These are phyloP conservation scores for Calophaca sinica DNA, from an alignment of 306 rosid species.

Conservation along the genomic window DNA sequence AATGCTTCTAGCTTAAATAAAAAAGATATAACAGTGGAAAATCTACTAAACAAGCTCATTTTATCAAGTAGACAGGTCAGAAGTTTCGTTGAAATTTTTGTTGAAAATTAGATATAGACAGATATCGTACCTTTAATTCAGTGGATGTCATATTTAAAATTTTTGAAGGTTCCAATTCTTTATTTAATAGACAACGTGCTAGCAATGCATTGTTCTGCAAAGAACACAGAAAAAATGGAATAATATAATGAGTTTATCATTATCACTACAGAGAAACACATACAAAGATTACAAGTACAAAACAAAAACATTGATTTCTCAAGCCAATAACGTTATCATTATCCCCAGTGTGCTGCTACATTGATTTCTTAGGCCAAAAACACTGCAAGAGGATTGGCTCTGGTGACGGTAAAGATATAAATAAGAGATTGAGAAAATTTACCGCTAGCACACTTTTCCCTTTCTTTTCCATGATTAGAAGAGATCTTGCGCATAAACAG, in stretches of 20 bases:
- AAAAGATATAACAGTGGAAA: conserved; percentile 32
- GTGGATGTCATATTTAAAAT: conserved; percentile 86
- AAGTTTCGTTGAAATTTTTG: conserved; percentile 1
- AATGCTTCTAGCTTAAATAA: conserved; percentile 20
- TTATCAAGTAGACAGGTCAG: conserved; percentile 6
- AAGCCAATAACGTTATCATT: neutral
- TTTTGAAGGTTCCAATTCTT: conserved; percentile 86
- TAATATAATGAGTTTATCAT: conserved; percentile 17
- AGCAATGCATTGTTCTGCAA: conserved; percentile 68
- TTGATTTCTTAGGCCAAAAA: neutral
- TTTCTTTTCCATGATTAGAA: conserved; percentile 1
- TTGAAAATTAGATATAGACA: neutral
- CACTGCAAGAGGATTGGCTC: conserved; percentile 18
- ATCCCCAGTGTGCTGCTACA: neutral
- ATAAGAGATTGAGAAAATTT: conserved; percentile 24
- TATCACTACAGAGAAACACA: conserved; percentile 23
- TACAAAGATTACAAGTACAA: neutral
- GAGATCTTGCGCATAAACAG: conserved; percentile 6
- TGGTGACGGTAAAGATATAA: neutral
- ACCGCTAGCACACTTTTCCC: conserved; percentile 5
- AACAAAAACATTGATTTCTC: conserved; percentile 7
- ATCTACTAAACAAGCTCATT: conserved; percentile 32
- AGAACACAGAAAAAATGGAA: conserved; percentile 20
- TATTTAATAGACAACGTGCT: conserved; percentile 74
- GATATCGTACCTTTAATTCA: conserved; percentile 80